These are phyloP conservation scores for Trichoderma sp. DNA, from an alignment of 2,329 filamentous ascomycete species.

Conservation along the genomic window DNA sequence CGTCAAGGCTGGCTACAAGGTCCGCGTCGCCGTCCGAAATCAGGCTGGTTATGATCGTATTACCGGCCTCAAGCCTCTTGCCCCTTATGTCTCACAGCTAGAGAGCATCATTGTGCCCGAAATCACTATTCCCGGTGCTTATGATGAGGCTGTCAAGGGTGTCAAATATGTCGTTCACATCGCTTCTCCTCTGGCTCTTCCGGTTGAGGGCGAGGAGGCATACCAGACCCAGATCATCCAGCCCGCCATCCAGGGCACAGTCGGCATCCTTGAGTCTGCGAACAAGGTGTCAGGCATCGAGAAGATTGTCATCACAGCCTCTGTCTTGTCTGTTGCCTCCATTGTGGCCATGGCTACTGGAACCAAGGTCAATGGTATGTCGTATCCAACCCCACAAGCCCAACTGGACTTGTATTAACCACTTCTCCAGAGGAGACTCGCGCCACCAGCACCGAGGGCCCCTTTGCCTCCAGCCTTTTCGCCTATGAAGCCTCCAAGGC, in stretches of 20 bases:
- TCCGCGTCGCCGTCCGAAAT: conserved; percentile 35
- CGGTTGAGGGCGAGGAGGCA: neutral
- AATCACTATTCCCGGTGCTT: conserved; percentile 39
- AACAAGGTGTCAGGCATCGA: conserved; percentile 36
- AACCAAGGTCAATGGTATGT: conserved; percentile 6
- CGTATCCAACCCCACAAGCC: neutral
- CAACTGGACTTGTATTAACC: neutral
- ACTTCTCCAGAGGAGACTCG: neutral
- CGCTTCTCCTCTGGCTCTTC: conserved; percentile 30
- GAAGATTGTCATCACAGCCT: conserved; percentile 46
- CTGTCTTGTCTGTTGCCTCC: conserved; percentile 30
- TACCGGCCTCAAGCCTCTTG: conserved; percentile 15
- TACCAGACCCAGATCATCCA: conserved; percentile 30
- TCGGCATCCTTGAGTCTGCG: conserved; percentile 41
- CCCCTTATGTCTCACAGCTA: conserved; percentile 24
- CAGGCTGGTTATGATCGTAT: conserved; percentile 25
- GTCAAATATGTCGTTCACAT: conserved; percentile 39
- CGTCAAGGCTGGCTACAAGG: conserved; percentile 30
- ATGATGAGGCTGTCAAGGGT: conserved; percentile 42
- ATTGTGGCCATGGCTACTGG: neutral
- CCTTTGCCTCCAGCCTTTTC: conserved; percentile 34
- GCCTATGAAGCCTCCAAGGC: conserved; percentile 42
- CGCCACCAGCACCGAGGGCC: conserved; percentile 21
- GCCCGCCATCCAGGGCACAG: conserved; percentile 40
- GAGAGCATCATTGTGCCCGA: conserved; percentile 39